Base-by-base conservation (phyloP, 2,329 filamentous ascomycete species). In the Beauveria varroae region DNA sequence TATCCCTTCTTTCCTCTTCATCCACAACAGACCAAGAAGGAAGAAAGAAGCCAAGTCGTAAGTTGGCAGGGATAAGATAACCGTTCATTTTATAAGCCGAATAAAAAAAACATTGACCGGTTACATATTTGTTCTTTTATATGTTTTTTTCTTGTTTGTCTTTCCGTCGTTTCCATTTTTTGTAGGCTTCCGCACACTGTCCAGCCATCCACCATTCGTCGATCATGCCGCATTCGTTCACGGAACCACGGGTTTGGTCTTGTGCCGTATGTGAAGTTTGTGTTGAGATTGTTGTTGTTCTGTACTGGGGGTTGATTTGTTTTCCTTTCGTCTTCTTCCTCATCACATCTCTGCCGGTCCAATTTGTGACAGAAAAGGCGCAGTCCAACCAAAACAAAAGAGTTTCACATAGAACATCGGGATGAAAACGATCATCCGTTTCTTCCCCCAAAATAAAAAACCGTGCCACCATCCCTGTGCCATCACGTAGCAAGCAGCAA, bases 401-500 rank as follows among this genome's bases (percentile, higher is more conserved):
- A 60, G 57, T 53, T 46, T 60, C 57, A 54, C 37, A 53, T 54
- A 54, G 51, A 54, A 60, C 58, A 55, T 49, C 34, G 22, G 58
- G 50, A 60, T 54, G 28, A 55, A 44, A 60, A 53, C 57, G 46
- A 53, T 60, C 57, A 60, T 52, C 57, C 57, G 22, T 60, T 28
- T 55, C 50, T 41, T 7, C 50, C 58, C 58, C 58, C 50, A 41
- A 51, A 41, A 47, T 47, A 12, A 37, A 47, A 40, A 55, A 40
- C 50, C 26, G 18, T 47, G 26, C 58, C 50, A 54, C 26, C 20
- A 30, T 37, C 57, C 57, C 49, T 43, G 18, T 53, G 26, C 43
- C 26, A 26, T 47, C 51, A 54, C 58, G 41, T 20, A 54, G 43
- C 55, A 57, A 57, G 55, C 55, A 65, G 62, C 65, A 66, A 68